Conservation (phyloP, 371 early-diverging fungal genomes). For the Rhizopus microsporus region DNA sequence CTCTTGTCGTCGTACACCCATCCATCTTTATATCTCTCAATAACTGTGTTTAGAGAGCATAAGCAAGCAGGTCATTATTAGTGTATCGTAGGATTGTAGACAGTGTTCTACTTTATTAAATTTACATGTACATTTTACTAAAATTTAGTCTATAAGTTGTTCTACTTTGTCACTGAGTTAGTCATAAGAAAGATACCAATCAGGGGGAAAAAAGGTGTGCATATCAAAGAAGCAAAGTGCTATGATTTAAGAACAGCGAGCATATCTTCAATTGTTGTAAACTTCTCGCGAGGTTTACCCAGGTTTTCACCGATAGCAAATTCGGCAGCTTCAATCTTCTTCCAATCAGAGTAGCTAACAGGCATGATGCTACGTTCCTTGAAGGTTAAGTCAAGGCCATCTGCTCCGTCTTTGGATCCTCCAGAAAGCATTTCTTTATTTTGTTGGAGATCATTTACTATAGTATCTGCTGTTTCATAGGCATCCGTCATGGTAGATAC, state of each 20-base stretch:
- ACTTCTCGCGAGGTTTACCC: conserved; percentile 88
- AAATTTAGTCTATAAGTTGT: not conserved
- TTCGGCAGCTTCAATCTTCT: conserved; percentile 79
- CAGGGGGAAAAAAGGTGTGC: not conserved
- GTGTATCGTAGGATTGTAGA: too few species aligned
- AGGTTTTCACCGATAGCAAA: conserved; percentile 55
- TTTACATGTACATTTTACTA: not conserved
- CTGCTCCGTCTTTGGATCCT: conserved; percentile 25
- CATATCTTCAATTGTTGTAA: conserved; percentile 69
- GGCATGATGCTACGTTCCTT: conserved; percentile 36
- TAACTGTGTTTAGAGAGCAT: too few species aligned
- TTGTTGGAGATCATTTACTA: conserved; percentile 61
- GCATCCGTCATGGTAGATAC: conserved; percentile 95
- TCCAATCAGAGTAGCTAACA: conserved; percentile 80
- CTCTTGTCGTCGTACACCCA: too few species aligned
- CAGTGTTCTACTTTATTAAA: too few species aligned
- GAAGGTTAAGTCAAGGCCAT: conserved; percentile 32
- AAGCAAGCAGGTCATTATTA: too few species aligned
- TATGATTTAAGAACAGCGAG: conserved; percentile 41
- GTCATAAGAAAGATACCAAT: not conserved
- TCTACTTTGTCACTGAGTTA: too few species aligned
- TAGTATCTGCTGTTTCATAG: conserved; percentile 82
- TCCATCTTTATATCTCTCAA: too few species aligned
- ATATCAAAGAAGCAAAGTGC: not conserved
- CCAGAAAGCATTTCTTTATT: conserved; percentile 29